A percentile compares a stretch with the other conserved stretches of the same genome.
These are phyloP conservation scores for Diospyros kaki DNA, from an alignment of 148 eudicot genomes.

Conservation along the genomic window DNA sequence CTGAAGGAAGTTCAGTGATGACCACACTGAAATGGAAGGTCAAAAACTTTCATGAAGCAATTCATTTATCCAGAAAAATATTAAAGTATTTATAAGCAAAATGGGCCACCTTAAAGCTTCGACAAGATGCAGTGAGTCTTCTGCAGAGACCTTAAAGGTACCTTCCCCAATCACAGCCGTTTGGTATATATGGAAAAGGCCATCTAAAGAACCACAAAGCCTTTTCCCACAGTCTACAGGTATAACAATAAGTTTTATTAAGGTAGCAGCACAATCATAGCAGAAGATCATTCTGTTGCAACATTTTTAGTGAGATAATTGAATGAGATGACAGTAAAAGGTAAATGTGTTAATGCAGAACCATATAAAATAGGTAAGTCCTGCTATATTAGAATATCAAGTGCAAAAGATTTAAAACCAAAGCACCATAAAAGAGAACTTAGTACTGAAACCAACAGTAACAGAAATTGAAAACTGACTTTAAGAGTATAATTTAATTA, in stretches of 20 bases:
- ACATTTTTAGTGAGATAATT: neutral
- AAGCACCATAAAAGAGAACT: neutral
- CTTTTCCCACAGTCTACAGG: constrained; percentile 81
- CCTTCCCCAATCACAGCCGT: constrained; percentile 80
- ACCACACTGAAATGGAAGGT: constrained; percentile 65
- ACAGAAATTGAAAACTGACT: neutral
- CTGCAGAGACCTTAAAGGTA: constrained; percentile 85
- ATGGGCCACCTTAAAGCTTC: constrained; percentile 81
- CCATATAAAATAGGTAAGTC: neutral
- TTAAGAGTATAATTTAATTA: too few species aligned
- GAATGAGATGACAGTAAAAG: neutral
- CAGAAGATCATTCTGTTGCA: neutral
- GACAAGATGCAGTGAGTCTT: constrained; percentile 90
- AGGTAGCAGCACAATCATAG: neutral
- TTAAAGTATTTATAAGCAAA: constrained; percentile 4
- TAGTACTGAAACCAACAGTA: neutral
- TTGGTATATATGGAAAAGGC: constrained; percentile 91
- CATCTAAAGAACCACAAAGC: constrained; percentile 89
- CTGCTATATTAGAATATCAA: neutral
- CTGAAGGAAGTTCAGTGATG: constrained; percentile 93
- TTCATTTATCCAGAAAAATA: neutral
- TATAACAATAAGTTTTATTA: constrained; percentile 13
- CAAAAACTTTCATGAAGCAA: constrained; percentile 20
- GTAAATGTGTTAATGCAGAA: neutral
- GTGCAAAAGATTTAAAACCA: neutral